These are phyloP conservation scores for Candida anglica DNA, from an alignment of 805 yeast species.

Conservation along the genomic window DNA sequence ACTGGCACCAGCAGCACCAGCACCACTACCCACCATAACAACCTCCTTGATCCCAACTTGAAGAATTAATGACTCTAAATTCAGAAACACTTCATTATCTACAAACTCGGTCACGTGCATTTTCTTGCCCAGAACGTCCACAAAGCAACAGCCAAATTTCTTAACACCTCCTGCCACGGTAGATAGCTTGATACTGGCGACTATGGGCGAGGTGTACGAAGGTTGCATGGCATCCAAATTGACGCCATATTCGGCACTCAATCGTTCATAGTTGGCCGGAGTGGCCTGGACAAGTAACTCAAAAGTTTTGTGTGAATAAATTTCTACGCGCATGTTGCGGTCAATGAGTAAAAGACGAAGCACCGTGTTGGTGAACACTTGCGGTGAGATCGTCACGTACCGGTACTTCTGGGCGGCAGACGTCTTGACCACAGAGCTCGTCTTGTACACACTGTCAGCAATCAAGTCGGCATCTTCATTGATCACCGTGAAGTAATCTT, in stretches of 20 bases:
- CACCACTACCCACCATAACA: conserved; percentile 48
- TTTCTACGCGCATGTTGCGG: conserved; percentile 71
- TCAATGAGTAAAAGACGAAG: conserved; percentile 66
- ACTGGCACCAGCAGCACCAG: conserved; percentile 1
- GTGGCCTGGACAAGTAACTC: conserved; percentile 59
- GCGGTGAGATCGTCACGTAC: conserved; percentile 74
- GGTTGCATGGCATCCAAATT: conserved; percentile 60
- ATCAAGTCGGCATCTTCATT: conserved; percentile 74
- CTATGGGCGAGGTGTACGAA: conserved; percentile 37
- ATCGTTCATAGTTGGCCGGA: conserved; percentile 79
- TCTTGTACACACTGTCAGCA: conserved; percentile 81
- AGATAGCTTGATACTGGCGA: conserved; percentile 36
- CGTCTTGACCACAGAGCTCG: conserved; percentile 74
- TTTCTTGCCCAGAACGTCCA: conserved; percentile 64
- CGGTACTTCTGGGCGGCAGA: conserved; percentile 39
- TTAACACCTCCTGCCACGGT: conserved; percentile 38
- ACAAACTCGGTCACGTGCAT: conserved; percentile 75
- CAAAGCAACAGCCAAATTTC: conserved; percentile 72
- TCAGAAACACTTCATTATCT: conserved; percentile 85
- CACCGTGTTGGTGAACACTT: conserved; percentile 61
- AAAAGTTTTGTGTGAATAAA: conserved; percentile 66
- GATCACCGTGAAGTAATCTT: conserved; percentile 75
- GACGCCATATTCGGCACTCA: conserved; percentile 32
- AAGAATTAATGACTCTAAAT: conserved; percentile 78
- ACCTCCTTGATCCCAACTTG: conserved; percentile 90